These are phyloP conservation scores for Pythium aristosporum DNA, from an alignment of 352 stramenopile genomes.

Conservation along the genomic window DNA sequence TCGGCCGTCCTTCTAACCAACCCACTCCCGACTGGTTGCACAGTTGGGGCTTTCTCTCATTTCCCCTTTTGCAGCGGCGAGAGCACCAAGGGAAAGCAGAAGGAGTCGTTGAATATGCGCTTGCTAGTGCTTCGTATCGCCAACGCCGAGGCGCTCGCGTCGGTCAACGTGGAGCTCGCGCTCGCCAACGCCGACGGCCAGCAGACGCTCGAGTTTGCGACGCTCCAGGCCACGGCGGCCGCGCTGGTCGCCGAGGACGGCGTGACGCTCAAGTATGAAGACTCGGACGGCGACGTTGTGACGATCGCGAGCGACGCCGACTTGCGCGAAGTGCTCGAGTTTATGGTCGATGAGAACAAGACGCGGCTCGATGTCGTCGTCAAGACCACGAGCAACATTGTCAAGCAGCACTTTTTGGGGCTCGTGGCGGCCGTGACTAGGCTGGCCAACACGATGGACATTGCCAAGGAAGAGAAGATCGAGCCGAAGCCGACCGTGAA, in stretches of 20 bases:
- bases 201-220: conserved; percentile 29
- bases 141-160: conserved; percentile 16
- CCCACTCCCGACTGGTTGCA: neutral
- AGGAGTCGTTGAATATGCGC: conserved; percentile 21
- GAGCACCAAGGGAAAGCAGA: conserved; percentile 19
- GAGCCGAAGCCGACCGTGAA: conserved; percentile 33
- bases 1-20: neutral
- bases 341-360: conserved; percentile 54
- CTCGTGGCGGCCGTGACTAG: conserved; percentile 57
- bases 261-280: conserved; percentile 47
- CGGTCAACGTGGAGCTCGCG: conserved; percentile 24
- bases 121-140: conserved; percentile 28
- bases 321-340: conserved; percentile 45
- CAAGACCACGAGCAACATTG: conserved; percentile 21
- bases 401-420: conserved; percentile 44
- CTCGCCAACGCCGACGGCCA: conserved; percentile 25
- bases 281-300: conserved; percentile 59
- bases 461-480: conserved; percentile 10
- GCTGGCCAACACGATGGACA: conserved; percentile 36
- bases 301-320: conserved; percentile 55
- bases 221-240: conserved; percentile 27
- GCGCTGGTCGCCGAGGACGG: conserved; percentile 25
- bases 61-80: conserved; percentile 31
- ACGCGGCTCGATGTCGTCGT: conserved; percentile 36
- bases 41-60: conserved; percentile 21